These are phyloP conservation scores for Saururus chinensis DNA, from an alignment of 164 flowering plant species.

Conservation along the genomic window DNA sequence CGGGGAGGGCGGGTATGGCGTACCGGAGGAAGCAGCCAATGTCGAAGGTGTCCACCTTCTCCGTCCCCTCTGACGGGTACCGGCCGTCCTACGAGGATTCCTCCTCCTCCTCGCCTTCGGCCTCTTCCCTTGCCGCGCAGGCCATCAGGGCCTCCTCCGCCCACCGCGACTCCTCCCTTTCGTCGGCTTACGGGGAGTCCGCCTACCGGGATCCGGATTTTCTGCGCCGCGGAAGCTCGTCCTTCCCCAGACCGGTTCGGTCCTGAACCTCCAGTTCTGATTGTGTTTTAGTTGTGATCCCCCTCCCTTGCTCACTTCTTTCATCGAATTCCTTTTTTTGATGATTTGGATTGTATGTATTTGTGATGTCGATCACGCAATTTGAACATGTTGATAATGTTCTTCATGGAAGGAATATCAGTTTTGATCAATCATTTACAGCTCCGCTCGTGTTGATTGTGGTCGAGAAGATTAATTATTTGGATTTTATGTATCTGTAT, in stretches of 20 bases:
- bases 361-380: no score
- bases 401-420: no score
- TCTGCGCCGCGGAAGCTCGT: slow-evolving; percentile 12
- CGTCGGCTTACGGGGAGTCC: slow-evolving; percentile 43
- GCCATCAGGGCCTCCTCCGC: slow-evolving; percentile 83
- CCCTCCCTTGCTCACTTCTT: not conserved
- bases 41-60: slow-evolving; percentile 21
- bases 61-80: slow-evolving; percentile 6
- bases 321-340: no score
- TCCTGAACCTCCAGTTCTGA: not conserved
- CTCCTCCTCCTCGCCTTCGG: slow-evolving; percentile 12
- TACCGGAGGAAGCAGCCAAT: slow-evolving; percentile 40
- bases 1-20: slow-evolving; percentile 24
- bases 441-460: no score
- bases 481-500: no score
- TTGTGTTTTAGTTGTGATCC: not conserved
- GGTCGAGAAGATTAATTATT: no score
- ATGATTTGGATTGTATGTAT: no score
- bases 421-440: no score
- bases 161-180: slow-evolving; percentile 51
- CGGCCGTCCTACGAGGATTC: no score
- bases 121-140: slow-evolving; percentile 60
- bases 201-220: slow-evolving; percentile 12
- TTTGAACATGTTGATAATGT: no score
- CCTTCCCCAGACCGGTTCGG: not conserved